Percentiles rank a stretch among this genome's conserved stretches.
phyloP scores from a whole-genome alignment of 192 early-diverging fungal species.

The Coemansia sp. region DNA sequence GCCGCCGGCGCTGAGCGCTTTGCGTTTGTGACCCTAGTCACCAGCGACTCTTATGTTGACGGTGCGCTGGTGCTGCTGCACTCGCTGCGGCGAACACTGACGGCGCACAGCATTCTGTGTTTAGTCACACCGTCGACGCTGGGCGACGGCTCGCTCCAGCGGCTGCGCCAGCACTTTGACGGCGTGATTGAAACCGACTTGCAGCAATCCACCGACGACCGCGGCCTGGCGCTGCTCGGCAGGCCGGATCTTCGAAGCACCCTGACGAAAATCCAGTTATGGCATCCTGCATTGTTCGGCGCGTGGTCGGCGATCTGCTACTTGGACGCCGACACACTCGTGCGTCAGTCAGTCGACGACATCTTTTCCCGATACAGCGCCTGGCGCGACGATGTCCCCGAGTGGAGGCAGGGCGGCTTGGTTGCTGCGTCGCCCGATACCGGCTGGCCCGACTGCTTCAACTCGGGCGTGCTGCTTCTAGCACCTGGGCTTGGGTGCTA shows the following conservation, averaged over 20 bases:
- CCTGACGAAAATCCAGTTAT: constrained; percentile 88
- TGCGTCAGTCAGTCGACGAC: constrained; percentile 77
- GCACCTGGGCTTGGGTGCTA: constrained; percentile 61
- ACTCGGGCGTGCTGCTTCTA: constrained; percentile 85
- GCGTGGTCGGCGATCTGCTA: constrained; percentile 66
- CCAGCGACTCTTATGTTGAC: constrained; percentile 79
- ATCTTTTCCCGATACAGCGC: constrained; percentile 61
- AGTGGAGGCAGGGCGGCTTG: constrained; percentile 49
- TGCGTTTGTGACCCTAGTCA: constrained; percentile 86
- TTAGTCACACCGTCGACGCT: constrained; percentile 66
- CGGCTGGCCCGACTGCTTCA: constrained; percentile 98
- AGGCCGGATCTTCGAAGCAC: constrained; percentile 88
- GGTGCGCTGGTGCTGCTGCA: constrained; percentile 80
- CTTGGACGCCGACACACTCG: constrained; percentile 90
- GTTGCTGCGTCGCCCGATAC: constrained; percentile 90
- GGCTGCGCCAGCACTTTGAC: constrained; percentile 65
- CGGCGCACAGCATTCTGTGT: constrained; percentile 63
- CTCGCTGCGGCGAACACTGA: constrained; percentile 66
- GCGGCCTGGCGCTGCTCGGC: constrained; percentile 64
- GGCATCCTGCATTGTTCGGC: constrained; percentile 69
- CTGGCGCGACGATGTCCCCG: constrained; percentile 28
- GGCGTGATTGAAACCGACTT: constrained; percentile 68
- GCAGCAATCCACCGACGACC: constrained; percentile 59
- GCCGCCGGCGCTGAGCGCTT: constrained; percentile 10
- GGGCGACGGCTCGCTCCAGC: constrained; percentile 45